Conservation (phyloP, 805 yeast genomes). For the Metschnikowia cerradonensis region DNA sequence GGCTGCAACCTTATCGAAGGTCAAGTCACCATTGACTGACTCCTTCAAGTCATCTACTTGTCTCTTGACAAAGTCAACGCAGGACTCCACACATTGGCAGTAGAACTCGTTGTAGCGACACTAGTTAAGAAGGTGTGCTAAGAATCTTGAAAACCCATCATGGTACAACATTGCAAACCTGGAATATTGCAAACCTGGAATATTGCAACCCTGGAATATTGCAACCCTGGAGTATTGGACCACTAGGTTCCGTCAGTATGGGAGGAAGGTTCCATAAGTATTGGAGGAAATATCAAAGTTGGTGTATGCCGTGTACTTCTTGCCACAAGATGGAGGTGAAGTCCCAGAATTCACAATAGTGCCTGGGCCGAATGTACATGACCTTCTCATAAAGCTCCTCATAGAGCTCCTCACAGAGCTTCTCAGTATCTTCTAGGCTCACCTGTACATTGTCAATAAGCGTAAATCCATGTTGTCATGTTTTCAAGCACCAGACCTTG, state of each 20-base stretch:
- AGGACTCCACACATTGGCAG: too few relatives aligned
- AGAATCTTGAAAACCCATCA: slow-evolving; percentile 36
- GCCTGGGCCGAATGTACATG: slow-evolving; percentile 61
- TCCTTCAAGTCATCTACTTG: too few relatives aligned
- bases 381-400: slow-evolving; percentile 35
- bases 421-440: slow-evolving; percentile 54
- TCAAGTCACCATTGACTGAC: too few relatives aligned
- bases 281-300: slow-evolving; percentile 46
- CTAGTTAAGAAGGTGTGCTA: too few relatives aligned
- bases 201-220: slow-evolving; percentile 45
- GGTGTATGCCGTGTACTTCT: slow-evolving; percentile 69
- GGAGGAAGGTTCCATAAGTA: slow-evolving; percentile 24
- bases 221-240: slow-evolving; percentile 54
- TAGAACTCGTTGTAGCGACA: too few relatives aligned
- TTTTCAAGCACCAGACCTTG: slow-evolving; percentile 51
- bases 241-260: slow-evolving; percentile 78
- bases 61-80: too few relatives aligned
- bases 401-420: slow-evolving; percentile 47
- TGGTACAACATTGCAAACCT: slow-evolving; percentile 61
- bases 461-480: slow-evolving; percentile 57
- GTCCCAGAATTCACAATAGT: slow-evolving; percentile 80
- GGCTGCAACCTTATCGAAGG: too few relatives aligned
- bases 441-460: slow-evolving; percentile 59
- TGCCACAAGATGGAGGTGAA: slow-evolving; percentile 63
- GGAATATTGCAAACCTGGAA: slow-evolving; percentile 36